phyloP scores from a whole-genome alignment of 441 rosid species.

The Lagerstroemia fauriei region DNA sequence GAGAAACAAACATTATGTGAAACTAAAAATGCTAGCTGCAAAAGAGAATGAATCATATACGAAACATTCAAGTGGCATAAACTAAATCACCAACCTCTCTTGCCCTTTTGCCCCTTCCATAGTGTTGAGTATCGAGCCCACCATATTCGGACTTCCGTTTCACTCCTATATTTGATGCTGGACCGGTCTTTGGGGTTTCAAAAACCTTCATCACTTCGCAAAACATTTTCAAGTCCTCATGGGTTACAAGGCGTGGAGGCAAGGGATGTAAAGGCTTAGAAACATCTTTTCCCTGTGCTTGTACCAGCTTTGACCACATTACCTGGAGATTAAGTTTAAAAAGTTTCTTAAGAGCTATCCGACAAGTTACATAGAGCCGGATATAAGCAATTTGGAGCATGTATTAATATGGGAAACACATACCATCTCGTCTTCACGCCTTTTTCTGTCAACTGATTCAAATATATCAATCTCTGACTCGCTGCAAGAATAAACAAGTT shows the following conservation, averaged over 20 bases:
- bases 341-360: not conserved
- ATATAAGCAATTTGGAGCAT: not conserved
- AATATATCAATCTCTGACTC: conserved; percentile 87
- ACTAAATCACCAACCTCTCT: conserved; percentile 69
- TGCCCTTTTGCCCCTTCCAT: conserved; percentile 92
- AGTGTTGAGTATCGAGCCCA: conserved; percentile 64
- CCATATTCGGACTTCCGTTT: conserved; percentile 66
- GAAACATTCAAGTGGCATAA: conserved; percentile 11
- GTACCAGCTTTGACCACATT: conserved; percentile 65
- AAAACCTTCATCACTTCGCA: conserved; percentile 65
- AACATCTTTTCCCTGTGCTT: conserved; percentile 46
- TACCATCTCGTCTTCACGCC: conserved; percentile 78
- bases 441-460: conserved; percentile 74
- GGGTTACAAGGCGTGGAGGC: conserved; percentile 85
- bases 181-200: conserved; percentile 58
- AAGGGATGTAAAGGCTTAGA: conserved; percentile 51
- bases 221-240: conserved; percentile 69
- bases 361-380: not conserved
- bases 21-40: not conserved
- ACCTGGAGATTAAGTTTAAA: conserved; percentile 43
- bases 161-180: conserved; percentile 46
- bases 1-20: conserved; percentile 19
- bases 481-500: conserved; percentile 36
- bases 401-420: conserved; percentile 17
- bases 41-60: conserved; percentile 1